Base-by-base conservation (phyloP, 108 stramenopile species). In the Stephanodiscus triporus region DNA sequence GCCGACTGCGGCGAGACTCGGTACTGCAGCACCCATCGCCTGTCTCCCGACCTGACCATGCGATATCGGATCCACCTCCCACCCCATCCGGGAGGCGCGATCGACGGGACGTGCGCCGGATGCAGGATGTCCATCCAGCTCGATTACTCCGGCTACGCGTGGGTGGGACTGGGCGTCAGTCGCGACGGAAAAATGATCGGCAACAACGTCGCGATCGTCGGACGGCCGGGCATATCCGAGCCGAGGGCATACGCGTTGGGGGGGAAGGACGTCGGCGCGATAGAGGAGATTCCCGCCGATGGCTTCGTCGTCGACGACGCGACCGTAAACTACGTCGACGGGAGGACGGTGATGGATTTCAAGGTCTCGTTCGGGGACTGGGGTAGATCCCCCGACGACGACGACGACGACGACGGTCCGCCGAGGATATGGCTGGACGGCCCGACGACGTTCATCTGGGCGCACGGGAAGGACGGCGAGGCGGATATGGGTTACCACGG, bases 401-500 rank as follows among this genome's bases (percentile, higher is more conserved):
- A 36, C 4, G 36, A 6, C 36, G 36, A 36, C 36, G 69, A 45
- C 32, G 40, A 50, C 24, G 72, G 69, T 63, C 53, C 53, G 6
- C 26, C 42, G 43, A 67, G 67, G 0, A 68, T 80, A 17, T 51
- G 62, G 1, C 55, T 80, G 53, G 34, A 56, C 1, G 66, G 47
- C n/a, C 49, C 53, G 23, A 62, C 68, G 0, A 37, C 67, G 0
- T 80, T 80, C 27, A 73, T 73, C 30, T 80, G 72, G 68, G 67
- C 79, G 43, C 79, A 80, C 38, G 79, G 79, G 13, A 73, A 73
- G 10, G 79, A 80, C 58, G 79, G 79, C 42, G 51, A 73, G 27
- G 40, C 62, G 24, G 63, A 49, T 24, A 34, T 80, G 48, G 47
- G 58, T 2, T 80, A 80, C 49, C 79, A 73, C 69, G 79, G 72